Percentiles rank a stretch among this genome's conserved stretches.
phyloP scores from a whole-genome alignment of 2,329 filamentous ascomycete genomes.

The Zopfia rhizophila region DNA sequence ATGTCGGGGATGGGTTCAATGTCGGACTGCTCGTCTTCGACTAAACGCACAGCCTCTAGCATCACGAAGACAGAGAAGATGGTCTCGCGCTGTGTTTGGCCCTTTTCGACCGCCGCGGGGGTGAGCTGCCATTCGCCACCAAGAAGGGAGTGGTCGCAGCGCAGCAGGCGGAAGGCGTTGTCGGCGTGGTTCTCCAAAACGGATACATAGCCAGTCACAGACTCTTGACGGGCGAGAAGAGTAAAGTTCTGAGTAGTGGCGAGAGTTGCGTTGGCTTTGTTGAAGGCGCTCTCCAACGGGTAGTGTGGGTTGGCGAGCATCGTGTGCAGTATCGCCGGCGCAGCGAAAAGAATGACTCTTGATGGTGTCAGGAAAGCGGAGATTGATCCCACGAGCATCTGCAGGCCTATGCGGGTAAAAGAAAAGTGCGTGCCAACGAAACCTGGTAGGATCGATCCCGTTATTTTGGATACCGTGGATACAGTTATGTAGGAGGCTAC shows the following conservation, averaged over 20 bases:
- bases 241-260: conserved; percentile 71
- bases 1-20: conserved; percentile 62
- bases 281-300: conserved; percentile 68
- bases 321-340: conserved; percentile 80
- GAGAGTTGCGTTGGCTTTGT: conserved; percentile 73
- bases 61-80: conserved; percentile 97
- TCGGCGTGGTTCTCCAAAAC: conserved; percentile 77
- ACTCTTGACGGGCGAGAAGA: conserved; percentile 84
- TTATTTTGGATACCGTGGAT: conserved; percentile 58
- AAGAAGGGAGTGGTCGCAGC: conserved; percentile 93
- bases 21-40: conserved; percentile 64
- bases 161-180: conserved; percentile 80
- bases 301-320: conserved; percentile 79
- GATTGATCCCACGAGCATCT: conserved; percentile 71
- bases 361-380: conserved; percentile 77
- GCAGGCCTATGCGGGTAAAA: conserved; percentile 76
- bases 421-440: conserved; percentile 71
- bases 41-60: conserved; percentile 87
- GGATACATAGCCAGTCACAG: conserved; percentile 89
- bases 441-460: conserved; percentile 53
- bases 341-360: conserved; percentile 70
- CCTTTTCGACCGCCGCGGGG: conserved; percentile 48
- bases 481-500: conserved; percentile 74
- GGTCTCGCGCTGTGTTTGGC: conserved; percentile 75
- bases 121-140: conserved; percentile 88